These are phyloP conservation scores for Kalaharituber pfeilii DNA, from an alignment of 2,329 filamentous ascomycete species.

Conservation along the genomic window DNA sequence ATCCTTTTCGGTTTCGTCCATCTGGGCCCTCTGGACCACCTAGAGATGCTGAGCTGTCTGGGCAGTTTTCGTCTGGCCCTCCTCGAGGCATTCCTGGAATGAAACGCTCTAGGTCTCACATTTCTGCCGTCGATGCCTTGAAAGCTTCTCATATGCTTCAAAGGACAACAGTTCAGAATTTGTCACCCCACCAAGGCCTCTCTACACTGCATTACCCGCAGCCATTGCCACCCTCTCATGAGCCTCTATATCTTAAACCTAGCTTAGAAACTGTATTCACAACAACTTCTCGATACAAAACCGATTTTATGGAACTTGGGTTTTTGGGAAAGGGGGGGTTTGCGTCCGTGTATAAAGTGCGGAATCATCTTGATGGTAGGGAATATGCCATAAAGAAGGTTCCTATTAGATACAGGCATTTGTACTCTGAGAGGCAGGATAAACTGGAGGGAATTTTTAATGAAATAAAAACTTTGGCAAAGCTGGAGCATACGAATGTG, in stretches of 20 bases:
- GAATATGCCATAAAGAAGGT: constrained; percentile 52
- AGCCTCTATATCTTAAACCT: background rate
- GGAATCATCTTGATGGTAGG: constrained; percentile 42
- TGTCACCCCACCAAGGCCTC: too few relatives aligned
- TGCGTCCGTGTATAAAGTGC: constrained; percentile 44
- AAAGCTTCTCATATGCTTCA: background rate
- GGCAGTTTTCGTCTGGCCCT: background rate
- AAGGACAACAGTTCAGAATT: background rate
- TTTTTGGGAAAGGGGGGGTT: constrained; percentile 48
- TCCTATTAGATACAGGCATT: constrained; percentile 3
- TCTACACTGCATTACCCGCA: background rate
- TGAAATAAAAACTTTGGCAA: constrained; percentile 45
- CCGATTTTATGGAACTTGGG: constrained; percentile 31
- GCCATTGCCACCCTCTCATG: background rate
- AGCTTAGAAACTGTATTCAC: too few relatives aligned
- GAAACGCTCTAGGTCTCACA: background rate
- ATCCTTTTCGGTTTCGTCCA: background rate
- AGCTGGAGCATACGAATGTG: constrained; percentile 46
- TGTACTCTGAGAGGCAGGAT: constrained; percentile 23
- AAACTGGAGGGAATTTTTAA: constrained; percentile 41
- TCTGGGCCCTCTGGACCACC: background rate
- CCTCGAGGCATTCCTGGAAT: background rate
- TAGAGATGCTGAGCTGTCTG: background rate
- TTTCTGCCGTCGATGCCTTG: background rate
- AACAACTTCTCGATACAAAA: constrained; percentile 9